Percentiles rank a stretch among this genome's conserved stretches.
Evolutionary conservation across 176 grass and related monocot genomes (phyloP).

Genomic region (Eleusine coracana): DNA sequence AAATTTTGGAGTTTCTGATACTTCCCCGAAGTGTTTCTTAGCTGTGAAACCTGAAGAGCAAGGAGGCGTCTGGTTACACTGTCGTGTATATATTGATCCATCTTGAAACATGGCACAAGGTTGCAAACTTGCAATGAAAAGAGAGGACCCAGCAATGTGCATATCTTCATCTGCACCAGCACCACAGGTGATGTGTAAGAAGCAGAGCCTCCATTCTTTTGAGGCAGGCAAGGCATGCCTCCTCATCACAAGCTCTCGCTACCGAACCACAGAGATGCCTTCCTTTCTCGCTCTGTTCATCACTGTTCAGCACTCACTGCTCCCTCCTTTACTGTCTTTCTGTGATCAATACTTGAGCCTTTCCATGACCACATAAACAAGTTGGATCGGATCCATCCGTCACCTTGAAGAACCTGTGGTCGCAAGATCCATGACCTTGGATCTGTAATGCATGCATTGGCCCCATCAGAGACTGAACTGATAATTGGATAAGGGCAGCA

Average conservation of each 20-base stretch:
- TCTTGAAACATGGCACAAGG: conserved; percentile 32
- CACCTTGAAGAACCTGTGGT: conserved; percentile 34
- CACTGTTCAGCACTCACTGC: conserved; percentile 41
- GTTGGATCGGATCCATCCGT: conserved; percentile 37
- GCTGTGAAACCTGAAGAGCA: conserved; percentile 5
- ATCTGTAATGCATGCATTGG: conserved; percentile 32
- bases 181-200: conserved; percentile 20
- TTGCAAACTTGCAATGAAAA: conserved; percentile 50
- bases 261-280: conserved; percentile 17
- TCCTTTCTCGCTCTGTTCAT: conserved; percentile 32
- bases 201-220: conserved; percentile 49
- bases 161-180: neutral
- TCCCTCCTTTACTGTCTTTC: neutral
- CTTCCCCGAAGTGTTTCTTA: neutral
- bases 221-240: conserved; percentile 48
- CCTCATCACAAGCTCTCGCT: conserved; percentile 23
- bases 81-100: conserved; percentile 9
- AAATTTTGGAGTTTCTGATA: neutral
- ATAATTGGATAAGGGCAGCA: conserved; percentile 45
- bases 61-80: neutral
- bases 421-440: conserved; percentile 21
- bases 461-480: conserved; percentile 39
- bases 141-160: conserved; percentile 28
- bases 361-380: conserved; percentile 39
- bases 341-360: conserved; percentile 36